phyloP scores from a whole-genome alignment of 495 filamentous ascomycete species.

The Penicillium flavigenum region DNA sequence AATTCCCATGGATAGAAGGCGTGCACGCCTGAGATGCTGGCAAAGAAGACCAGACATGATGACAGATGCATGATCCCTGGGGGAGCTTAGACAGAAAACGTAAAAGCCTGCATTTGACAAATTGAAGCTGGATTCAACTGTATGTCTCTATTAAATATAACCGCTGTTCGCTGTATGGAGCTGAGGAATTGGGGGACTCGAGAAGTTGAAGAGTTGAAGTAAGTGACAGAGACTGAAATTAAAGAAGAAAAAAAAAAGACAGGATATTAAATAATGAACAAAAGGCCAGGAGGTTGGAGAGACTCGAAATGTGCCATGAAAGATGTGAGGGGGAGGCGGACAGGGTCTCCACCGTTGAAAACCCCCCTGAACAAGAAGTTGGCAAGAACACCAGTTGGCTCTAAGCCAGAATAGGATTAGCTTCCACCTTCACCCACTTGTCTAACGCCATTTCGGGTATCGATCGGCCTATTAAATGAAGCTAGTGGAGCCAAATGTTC shows the following conservation, averaged over 20 bases:
- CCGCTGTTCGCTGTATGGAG: neutral
- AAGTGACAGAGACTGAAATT: conserved; percentile 12
- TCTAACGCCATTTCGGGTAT: conserved; percentile 9
- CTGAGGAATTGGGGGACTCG: neutral
- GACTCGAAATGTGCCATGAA: conserved; percentile 5
- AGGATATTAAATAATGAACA: conserved; percentile 9
- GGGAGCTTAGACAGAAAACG: conserved; percentile 24
- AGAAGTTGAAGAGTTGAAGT: conserved; percentile 8
- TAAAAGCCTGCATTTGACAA: conserved; percentile 23
- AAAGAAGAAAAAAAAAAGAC: conserved; percentile 10
- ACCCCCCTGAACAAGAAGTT: conserved; percentile 21
- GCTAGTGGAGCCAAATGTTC: conserved; percentile 8
- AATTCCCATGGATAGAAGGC: conserved; percentile 41
- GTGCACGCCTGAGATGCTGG: conserved; percentile 27
- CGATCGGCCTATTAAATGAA: conserved; percentile 14
- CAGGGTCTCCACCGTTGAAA: conserved; percentile 9
- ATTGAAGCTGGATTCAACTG: neutral
- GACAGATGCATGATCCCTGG: conserved; percentile 39
- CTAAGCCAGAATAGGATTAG: neutral
- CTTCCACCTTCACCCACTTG: neutral
- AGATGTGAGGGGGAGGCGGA: conserved; percentile 21
- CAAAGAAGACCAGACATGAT: conserved; percentile 30
- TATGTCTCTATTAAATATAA: neutral
- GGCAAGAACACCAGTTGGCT: neutral
- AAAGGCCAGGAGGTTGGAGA: conserved; percentile 23